Evolutionary conservation across 208 protist species (phyloP), one percentile per base, ranked within the genome.

Genomic region (Lotmaria passim): DNA sequence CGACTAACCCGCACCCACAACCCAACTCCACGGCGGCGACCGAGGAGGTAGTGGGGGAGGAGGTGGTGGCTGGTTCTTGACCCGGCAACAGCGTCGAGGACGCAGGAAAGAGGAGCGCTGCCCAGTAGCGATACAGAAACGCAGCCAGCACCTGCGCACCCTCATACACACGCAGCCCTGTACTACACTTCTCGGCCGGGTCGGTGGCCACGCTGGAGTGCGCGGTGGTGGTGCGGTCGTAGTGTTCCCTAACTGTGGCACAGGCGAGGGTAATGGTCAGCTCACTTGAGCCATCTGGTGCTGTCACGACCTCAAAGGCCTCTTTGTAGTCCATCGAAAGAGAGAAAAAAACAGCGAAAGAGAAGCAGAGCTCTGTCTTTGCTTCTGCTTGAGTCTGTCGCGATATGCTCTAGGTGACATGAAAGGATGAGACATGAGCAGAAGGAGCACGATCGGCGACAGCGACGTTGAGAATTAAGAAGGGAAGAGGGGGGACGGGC

Each of bases 81-180:
- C 17, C 26, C 19, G 61, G n/a, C n/a, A n/a, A n/a, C n/a, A n/a
- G n/a, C n/a, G n/a, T n/a, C n/a, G n/a, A n/a, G n/a, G n/a, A 55
- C 55, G 21, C 6, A 0, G 67, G 51, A 21, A 59, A 57, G 8
- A 85, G 17, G 28, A 90, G 56, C 14, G 26, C 61, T 7, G 38
- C 24, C 34, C 74, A 79, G 58, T 75, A 87, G 24, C 64, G 78
- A 23, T 21, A 58, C n/a, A 93, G 17, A 62, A 93, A 90, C 8
- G 79, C 71, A 6, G 87, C 69, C 34, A 93, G 71, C 26, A 90
- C 77, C 57, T 85, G 78, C 7, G 81, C 87, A 2, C 87, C 84
- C 53, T 90, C 84, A 59, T 93, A 93, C 28, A 90, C 82, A 14
- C 87, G 83, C 71, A 90, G 80, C 5, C 87, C 87, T 1, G 87